Base-by-base conservation (phyloP, 139 green algal species). In the Chlorella ohadii region DNA sequence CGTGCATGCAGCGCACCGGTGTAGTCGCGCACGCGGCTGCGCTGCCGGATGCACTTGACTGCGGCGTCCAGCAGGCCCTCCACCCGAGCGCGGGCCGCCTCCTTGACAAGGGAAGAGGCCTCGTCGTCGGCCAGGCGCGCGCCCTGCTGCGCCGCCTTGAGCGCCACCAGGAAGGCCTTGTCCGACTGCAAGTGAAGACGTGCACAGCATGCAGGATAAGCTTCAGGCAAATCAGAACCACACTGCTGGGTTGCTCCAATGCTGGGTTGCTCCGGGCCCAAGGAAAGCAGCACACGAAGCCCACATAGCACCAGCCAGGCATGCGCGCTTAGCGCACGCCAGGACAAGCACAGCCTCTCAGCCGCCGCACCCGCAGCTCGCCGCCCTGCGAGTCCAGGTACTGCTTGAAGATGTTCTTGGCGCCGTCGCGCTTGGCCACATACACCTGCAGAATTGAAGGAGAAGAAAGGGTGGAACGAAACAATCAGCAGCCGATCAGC, bases 51-150 rank as follows among this genome's bases (percentile, higher is more conserved):
- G 44, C 88, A 79, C 65, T 95, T 91, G 12, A 98, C 81, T 13
- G 94, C 96, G n/a, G 65, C 71, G 0, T 88, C 76, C 36, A 99
- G 67, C 28, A 86, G 82, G 27, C 22, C 38, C 90, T 98, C 95
- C 15, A 97, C 83, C 13, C 91, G 82, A 39, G 83, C 85, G 63
- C 90, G 89, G 4, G 91, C 89, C 22, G 89, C 86, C 72, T 94
- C 88, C 47, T 79, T 77, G 6, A 98, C 82, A 68, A 94, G 87
- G 72, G 95, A 88, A 31, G 89, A 90, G 1, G 94, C 94, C 65
- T 92, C 89, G 57, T 99, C 96, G 78, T 99, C 96, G 28, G 91
- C 88, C 81, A 99, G 87, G 83, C 89, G 93, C 59, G 98, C 88
- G 55, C 91, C 88, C 41, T 87, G 88, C 79, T 84, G 79, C 27